Percentiles rank a stretch among this genome's conserved stretches.
Conservation (phyloP, 306 rosid genomes). For the Oxytropis ochrocephala region DNA sequence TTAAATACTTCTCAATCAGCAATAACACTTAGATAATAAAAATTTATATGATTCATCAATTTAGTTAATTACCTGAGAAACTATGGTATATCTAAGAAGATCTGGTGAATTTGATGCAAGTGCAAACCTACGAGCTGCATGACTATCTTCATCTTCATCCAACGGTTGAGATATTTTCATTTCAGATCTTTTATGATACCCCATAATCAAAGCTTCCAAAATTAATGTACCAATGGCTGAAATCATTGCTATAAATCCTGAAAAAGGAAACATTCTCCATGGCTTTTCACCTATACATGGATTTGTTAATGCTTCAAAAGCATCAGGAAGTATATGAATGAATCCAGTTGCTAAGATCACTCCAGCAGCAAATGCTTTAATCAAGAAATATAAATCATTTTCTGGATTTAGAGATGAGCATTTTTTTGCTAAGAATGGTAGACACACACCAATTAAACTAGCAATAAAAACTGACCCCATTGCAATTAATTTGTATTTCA, state of each 20-base stretch:
- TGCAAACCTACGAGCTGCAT: background rate
- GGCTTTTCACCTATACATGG: constrained; percentile 43
- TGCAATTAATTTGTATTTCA: constrained; percentile 39
- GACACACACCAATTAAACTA: constrained; percentile 40
- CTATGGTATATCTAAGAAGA: constrained; percentile 15
- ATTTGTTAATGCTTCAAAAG: constrained; percentile 39
- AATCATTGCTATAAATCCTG: constrained; percentile 60
- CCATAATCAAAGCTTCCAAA: constrained; percentile 49
- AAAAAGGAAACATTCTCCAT: constrained; percentile 58
- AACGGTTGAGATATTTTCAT: constrained; percentile 27
- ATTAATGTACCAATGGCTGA: constrained; percentile 50
- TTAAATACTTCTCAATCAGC: no score
- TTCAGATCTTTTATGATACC: constrained; percentile 37
- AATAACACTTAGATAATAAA: background rate
- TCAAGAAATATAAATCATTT: constrained; percentile 34
- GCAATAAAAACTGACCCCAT: constrained; percentile 39
- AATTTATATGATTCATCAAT: background rate
- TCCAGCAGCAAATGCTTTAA: constrained; percentile 65
- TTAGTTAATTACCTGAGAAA: constrained; percentile 25
- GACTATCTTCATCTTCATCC: constrained; percentile 24
- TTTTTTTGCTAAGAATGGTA: constrained; percentile 40
- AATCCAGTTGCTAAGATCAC: constrained; percentile 71
- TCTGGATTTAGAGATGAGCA: constrained; percentile 31
- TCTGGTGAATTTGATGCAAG: constrained; percentile 20
- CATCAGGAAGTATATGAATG: constrained; percentile 61